Conservation (phyloP, 352 stramenopile genomes). For the Pythium inflatum region DNA sequence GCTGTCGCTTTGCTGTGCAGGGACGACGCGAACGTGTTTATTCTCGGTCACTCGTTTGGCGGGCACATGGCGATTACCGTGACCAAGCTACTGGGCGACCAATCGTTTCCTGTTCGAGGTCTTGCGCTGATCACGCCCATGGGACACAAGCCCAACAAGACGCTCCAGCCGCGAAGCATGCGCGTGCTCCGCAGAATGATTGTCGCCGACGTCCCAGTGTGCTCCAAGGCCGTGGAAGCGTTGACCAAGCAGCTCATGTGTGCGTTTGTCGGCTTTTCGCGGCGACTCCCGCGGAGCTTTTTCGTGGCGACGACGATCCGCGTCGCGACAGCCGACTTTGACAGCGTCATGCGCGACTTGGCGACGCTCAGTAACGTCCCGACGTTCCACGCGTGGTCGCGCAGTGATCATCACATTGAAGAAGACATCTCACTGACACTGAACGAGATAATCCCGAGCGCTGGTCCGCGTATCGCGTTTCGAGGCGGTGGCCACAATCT, state of each 20-base stretch:
- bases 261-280: constrained; percentile 29
- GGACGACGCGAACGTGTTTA: constrained; percentile 27
- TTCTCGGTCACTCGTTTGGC: constrained; percentile 41
- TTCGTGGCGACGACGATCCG: constrained; percentile 64
- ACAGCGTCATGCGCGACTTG: constrained; percentile 46
- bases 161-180: constrained; percentile 32
- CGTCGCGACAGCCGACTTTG: constrained; percentile 54
- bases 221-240: constrained; percentile 13
- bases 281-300: constrained; percentile 35
- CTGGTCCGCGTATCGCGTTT: constrained; percentile 45
- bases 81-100: constrained; percentile 22
- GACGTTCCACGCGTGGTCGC: constrained; percentile 47
- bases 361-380: constrained; percentile 37
- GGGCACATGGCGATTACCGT: constrained; percentile 38
- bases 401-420: constrained; percentile 42
- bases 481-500: constrained; percentile 53
- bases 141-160: constrained; percentile 43
- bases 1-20: constrained; percentile 15
- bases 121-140: constrained; percentile 39
- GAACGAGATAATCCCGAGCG: constrained; percentile 14
- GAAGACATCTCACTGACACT: constrained; percentile 39
- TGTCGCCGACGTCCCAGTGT: constrained; percentile 17
- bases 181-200: constrained; percentile 25
- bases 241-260: constrained; percentile 26
- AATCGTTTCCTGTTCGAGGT: constrained; percentile 21